Conservation (phyloP, 257 asterid genomes). For the Vinca minor region DNA sequence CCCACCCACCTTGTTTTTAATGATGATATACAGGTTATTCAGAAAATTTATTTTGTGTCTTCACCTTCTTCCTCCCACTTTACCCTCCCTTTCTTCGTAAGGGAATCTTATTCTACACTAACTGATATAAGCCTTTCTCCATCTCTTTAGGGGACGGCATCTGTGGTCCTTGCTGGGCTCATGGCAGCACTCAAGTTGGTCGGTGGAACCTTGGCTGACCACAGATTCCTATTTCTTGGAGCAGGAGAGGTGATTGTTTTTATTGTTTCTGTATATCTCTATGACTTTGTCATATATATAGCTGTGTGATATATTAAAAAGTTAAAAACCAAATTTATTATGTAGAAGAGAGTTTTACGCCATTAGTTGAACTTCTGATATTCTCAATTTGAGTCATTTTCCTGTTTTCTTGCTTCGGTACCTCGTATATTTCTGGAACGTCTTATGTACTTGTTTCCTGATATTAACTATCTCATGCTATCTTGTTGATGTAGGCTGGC, state of each 20-base stretch:
- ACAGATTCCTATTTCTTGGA: conserved; percentile 85
- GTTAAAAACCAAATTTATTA: no score
- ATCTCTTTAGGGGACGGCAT: conserved; percentile 77
- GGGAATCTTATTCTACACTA: conserved; percentile 2
- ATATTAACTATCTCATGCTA: neutral
- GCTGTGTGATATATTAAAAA: no score
- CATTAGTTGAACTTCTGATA: no score
- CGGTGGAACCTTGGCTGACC: conserved; percentile 79
- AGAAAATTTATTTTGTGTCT: neutral
- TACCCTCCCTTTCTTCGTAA: neutral
- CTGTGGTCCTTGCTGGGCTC: conserved; percentile 92
- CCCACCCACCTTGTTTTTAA: conserved; percentile 84
- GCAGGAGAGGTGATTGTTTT: conserved; percentile 82
- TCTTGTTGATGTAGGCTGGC: conserved; percentile 59
- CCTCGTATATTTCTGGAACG: neutral
- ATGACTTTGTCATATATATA: no score
- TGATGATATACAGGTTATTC: conserved; percentile 81
- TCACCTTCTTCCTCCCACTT: neutral
- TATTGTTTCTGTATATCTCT: neutral
- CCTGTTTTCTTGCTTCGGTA: no score
- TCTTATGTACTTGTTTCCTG: no score
- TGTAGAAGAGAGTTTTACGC: no score
- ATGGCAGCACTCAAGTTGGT: conserved; percentile 69
- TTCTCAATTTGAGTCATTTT: no score
- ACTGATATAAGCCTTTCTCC: neutral